Evolutionary conservation across 1,139 yeast genomes (phyloP), one percentile per base, ranked within the genome.

Genomic region (Hansenula sp.): DNA sequence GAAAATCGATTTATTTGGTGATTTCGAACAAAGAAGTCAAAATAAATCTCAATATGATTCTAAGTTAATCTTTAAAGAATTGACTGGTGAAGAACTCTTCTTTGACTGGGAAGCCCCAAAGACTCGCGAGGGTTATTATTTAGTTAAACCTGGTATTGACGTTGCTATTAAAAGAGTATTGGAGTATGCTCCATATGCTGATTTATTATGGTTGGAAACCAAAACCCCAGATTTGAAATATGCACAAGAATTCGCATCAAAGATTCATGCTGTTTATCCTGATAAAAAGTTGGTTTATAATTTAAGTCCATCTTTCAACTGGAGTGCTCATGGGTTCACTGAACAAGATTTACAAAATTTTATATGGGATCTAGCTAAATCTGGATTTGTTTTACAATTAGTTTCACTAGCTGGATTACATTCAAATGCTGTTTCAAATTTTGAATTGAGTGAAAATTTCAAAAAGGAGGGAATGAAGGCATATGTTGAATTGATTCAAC

Each of bases 81-180:
- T 64, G 15, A 60, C 63, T 10, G 66, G 64, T 16, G 48, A 52
- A 10, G 65, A 58, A 2, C 61, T 78, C 16, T 60, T 51, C 52
- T 78, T 77, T 48, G 74, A 77, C 56, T 76, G 81, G 81, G 82
- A 78, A 49, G 76, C 76, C 5, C 79, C 83, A 33, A 68, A 79
- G 49, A 77, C 84, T 4, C 62, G 73, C 40, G 84, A 79, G 52
- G 84, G 84, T 1, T 74, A 74, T 57, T 74, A 74, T 54, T 67
- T 73, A 53, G 71, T 72, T 46, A 62, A 66, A 44, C 66, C 71
- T 12, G 77, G 83, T 28, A 67, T 77, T 55, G 81, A 74, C 33
- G 70, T 74, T 28, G 84, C 83, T 2, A 61, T 78, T 39, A 71
- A 74, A 53, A 68, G 84, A 43, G 74, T 78, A 1, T 54, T 76